A percentile compares a stretch with the other conserved stretches of the same genome.
Evolutionary conservation across 805 yeast genomes (phyloP).

Genomic region (Candida stauntonica): DNA sequence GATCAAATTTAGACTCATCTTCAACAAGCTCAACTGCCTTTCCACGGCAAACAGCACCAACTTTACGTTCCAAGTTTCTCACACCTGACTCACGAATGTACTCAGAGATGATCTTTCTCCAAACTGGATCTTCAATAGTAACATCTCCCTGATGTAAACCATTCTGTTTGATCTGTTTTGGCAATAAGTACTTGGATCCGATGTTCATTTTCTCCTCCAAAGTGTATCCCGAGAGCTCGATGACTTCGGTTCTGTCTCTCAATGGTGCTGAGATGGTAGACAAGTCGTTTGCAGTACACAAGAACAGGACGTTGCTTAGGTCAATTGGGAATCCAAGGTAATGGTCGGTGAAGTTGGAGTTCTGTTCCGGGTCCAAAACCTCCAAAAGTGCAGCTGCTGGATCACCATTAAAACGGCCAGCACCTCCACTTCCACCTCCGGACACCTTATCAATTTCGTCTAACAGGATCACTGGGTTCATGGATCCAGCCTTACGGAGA

Average conservation of each 20-base stretch:
- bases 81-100: conserved; percentile 89
- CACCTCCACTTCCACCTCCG: conserved; percentile 43
- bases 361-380: conserved; percentile 89
- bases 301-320: conserved; percentile 71
- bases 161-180: conserved; percentile 67
- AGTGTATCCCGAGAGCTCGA: conserved; percentile 75
- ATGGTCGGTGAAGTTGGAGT: conserved; percentile 70
- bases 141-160: conserved; percentile 51
- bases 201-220: conserved; percentile 71
- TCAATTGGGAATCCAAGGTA: conserved; percentile 84
- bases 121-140: conserved; percentile 44
- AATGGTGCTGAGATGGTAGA: conserved; percentile 70
- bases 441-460: conserved; percentile 84
- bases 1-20: conserved; percentile 11
- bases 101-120: conserved; percentile 56
- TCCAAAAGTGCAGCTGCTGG: conserved; percentile 88
- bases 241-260: conserved; percentile 79
- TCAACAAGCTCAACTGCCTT: conserved; percentile 66
- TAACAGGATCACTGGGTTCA: conserved; percentile 78
- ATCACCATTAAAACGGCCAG: conserved; percentile 62
- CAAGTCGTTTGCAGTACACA: conserved; percentile 83
- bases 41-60: conserved; percentile 74
- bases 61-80: conserved; percentile 67
- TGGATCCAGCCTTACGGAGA: conserved; percentile 64
- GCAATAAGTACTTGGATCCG: conserved; percentile 63